Conservation (phyloP, 768 basidiomycete genomes). For the Tylopilus vinaceipallidus region DNA sequence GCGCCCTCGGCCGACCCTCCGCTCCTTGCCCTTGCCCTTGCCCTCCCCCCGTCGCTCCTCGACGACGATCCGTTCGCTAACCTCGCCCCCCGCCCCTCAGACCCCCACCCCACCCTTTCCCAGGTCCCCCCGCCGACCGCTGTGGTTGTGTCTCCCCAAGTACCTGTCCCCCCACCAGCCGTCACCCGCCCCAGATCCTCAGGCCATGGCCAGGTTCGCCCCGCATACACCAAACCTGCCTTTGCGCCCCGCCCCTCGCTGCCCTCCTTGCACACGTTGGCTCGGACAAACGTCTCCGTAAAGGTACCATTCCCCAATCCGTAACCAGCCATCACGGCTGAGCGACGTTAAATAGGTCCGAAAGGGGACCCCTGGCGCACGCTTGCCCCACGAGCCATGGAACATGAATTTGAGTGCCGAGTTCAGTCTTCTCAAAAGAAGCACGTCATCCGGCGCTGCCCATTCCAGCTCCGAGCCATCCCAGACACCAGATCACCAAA, state of each 20-base stretch:
- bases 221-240: slow-evolving; percentile 42
- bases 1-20: background rate
- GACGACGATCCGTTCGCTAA: slow-evolving; percentile 79
- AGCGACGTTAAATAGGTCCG: slow-evolving; percentile 29
- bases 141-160: slow-evolving; percentile 15
- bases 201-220: slow-evolving; percentile 34
- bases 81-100: slow-evolving; percentile 30
- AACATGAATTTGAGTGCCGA: slow-evolving; percentile 24
- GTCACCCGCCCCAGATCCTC: slow-evolving; percentile 33
- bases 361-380: slow-evolving; percentile 42
- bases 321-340: background rate
- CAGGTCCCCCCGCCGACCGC: slow-evolving; percentile 7
- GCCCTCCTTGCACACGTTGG: slow-evolving; percentile 40
- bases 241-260: slow-evolving; percentile 41
- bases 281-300: slow-evolving; percentile 34
- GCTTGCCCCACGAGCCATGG: slow-evolving; percentile 44
- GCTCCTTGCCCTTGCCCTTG: slow-evolving; percentile 2
- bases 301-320: slow-evolving; percentile 31
- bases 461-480: no score
- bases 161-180: slow-evolving; percentile 6
- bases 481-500: background rate
- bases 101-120: slow-evolving; percentile 6
- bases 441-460: background rate
- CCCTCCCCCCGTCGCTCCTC: slow-evolving; percentile 35
- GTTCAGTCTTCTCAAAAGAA: slow-evolving; percentile 5